Conservation (phyloP, 805 yeast genomes). For the Saturnispora sanitii region DNA sequence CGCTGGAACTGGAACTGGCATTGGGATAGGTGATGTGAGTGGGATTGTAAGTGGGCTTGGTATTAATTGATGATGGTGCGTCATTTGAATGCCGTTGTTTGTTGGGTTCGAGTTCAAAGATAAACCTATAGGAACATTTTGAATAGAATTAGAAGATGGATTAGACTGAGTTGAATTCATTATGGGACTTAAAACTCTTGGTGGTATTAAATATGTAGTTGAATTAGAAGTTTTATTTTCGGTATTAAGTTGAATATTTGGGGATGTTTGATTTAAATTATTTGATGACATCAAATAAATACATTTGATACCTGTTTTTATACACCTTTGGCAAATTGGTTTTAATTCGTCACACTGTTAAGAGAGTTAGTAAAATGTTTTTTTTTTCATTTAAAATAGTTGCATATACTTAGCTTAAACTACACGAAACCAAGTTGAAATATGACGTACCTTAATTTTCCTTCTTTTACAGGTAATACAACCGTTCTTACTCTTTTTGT, state of each 20-base stretch:
- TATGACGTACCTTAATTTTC: conserved; percentile 2
- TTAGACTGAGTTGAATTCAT: too few species aligned
- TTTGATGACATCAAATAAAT: neutral
- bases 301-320: neutral
- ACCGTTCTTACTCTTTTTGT: neutral
- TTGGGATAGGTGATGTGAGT: neutral
- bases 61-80: neutral
- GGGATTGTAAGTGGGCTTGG: neutral
- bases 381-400: too few species aligned
- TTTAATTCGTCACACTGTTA: conserved; percentile 2
- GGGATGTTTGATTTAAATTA: too few species aligned
- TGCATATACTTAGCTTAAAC: too few species aligned
- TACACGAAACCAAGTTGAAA: neutral
- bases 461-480: conserved; percentile 2
- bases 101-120: neutral
- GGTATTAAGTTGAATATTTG: too few species aligned
- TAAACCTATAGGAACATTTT: too few species aligned
- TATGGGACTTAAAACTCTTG: too few species aligned
- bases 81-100: neutral
- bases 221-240: too few species aligned
- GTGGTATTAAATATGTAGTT: neutral
- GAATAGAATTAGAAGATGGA: too few species aligned
- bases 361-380: too few species aligned
- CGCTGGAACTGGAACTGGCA: too few species aligned
- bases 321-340: conserved; percentile 2